Percentiles rank a stretch among this genome's conserved stretches.
Evolutionary conservation across 495 filamentous ascomycete genomes (phyloP).

Genomic region (Trichoderma orchidacearum): DNA sequence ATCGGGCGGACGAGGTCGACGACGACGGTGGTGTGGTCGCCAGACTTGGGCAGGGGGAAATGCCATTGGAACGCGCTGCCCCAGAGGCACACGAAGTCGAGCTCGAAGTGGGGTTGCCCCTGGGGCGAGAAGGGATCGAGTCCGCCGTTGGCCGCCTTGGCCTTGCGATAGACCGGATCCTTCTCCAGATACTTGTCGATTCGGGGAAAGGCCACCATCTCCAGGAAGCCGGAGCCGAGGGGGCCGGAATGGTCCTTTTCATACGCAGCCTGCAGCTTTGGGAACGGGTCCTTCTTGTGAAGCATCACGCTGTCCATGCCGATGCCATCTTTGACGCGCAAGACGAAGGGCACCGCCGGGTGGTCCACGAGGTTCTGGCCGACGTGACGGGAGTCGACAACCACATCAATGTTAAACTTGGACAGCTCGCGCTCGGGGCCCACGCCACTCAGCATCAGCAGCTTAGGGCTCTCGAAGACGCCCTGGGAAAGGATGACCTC

Average conservation of each 20-base stretch:
- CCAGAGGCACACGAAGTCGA: slow-evolving; percentile 51
- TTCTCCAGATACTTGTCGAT: slow-evolving; percentile 37
- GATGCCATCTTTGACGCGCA: slow-evolving; percentile 39
- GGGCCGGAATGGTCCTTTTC: slow-evolving; percentile 34
- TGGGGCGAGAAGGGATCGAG: slow-evolving; percentile 46
- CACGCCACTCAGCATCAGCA: slow-evolving; percentile 50
- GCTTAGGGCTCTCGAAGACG: slow-evolving; percentile 42
- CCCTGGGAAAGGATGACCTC: slow-evolving; percentile 47
- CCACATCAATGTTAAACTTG: slow-evolving; percentile 32
- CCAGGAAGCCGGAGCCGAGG: slow-evolving; percentile 33
- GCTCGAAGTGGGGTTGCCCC: slow-evolving; percentile 49
- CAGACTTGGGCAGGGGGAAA: slow-evolving; percentile 33
- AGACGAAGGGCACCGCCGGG: slow-evolving; percentile 18
- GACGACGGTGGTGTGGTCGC: slow-evolving; percentile 41
- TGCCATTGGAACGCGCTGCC: slow-evolving; percentile 52
- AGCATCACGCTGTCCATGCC: slow-evolving; percentile 41
- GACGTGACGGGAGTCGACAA: slow-evolving; percentile 37
- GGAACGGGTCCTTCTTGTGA: slow-evolving; percentile 29
- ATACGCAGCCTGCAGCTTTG: slow-evolving; percentile 32
- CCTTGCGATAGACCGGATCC: slow-evolving; percentile 34
- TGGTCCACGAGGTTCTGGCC: slow-evolving; percentile 50
- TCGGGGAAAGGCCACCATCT: slow-evolving; percentile 42
- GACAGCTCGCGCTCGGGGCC: slow-evolving; percentile 35
- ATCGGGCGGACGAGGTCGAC: slow-evolving; percentile 45
- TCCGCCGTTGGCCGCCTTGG: slow-evolving; percentile 36